These are phyloP conservation scores for Themeda triandra DNA, from an alignment of 176 grass and related monocot genomes.

Conservation along the genomic window DNA sequence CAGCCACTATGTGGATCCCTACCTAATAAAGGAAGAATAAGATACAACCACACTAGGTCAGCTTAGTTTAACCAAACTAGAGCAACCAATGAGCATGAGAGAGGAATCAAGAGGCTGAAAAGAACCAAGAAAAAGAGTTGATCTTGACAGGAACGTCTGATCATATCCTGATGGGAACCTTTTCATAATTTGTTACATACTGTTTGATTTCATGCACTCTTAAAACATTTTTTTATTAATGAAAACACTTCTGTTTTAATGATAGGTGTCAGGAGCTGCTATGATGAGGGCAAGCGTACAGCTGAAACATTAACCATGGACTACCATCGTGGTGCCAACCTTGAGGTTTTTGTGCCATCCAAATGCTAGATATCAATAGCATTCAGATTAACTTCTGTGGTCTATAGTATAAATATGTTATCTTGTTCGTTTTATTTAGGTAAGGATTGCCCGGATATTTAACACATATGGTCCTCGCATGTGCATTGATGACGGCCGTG, in stretches of 20 bases:
- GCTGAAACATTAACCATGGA: constrained; percentile 86
- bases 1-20: constrained; percentile 16
- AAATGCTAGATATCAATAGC: not conserved
- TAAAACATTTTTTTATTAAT: not conserved
- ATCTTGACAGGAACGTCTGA: constrained; percentile 8
- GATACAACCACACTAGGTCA: not conserved
- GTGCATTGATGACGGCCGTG: constrained; percentile 89
- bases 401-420: not conserved
- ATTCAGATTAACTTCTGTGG: not conserved
- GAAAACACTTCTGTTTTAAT: not conserved
- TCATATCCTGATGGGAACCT: not conserved
- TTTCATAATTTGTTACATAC: not conserved
- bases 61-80: constrained; percentile 17
- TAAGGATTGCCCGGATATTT: constrained; percentile 83
- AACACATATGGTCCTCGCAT: constrained; percentile 90
- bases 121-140: not conserved
- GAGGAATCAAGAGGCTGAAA: not conserved
- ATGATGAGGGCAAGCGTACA: constrained; percentile 82
- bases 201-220: not conserved
- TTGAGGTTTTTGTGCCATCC: constrained; percentile 51
- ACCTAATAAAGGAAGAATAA: not conserved
- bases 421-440: constrained; percentile 16
- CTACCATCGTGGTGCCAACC: constrained; percentile 72
- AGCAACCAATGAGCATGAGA: not conserved
- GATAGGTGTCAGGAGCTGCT: constrained; percentile 83